Conservation (phyloP, 352 stramenopile genomes). For the Blastocystis hominis region DNA sequence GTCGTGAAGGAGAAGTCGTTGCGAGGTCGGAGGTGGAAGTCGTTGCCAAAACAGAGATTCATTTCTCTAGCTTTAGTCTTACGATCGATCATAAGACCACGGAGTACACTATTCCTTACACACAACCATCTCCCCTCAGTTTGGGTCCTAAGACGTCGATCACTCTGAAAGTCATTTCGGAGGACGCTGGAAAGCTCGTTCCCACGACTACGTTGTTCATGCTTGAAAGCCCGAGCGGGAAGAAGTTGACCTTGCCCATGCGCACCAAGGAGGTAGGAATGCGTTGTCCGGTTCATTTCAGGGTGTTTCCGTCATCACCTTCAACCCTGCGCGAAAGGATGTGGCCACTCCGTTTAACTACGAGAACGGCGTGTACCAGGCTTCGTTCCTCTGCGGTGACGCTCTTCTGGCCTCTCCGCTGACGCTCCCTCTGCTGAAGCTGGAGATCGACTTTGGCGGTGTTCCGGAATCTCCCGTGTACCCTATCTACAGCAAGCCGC, state of each 20-base stretch:
- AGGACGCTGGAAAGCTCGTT: neutral
- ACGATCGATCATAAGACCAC: neutral
- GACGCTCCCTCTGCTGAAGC: neutral
- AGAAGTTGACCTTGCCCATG: conserved; percentile 1
- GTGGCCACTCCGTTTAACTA: conserved; percentile 4
- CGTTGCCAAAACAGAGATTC: neutral
- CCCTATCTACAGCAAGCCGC: conserved; percentile 43
- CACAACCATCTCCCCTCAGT: neutral
- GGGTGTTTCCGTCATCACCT: neutral
- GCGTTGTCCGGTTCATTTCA: neutral
- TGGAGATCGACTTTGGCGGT: neutral
- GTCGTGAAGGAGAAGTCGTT: neutral
- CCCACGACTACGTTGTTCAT: neutral
- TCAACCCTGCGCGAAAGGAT: neutral
- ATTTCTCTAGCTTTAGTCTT: neutral
- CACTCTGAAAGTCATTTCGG: neutral
- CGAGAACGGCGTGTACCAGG: neutral
- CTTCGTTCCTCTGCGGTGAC: conserved; percentile 15
- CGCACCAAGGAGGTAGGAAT: neutral
- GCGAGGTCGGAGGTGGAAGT: neutral
- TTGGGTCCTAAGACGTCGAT: neutral
- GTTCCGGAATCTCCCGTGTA: neutral
- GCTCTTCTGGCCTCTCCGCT: neutral
- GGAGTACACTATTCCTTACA: neutral
- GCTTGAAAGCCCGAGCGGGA: neutral